Conservation (phyloP, 2,329 filamentous ascomycete species). For the Xylariomycetidae sp. region DNA sequence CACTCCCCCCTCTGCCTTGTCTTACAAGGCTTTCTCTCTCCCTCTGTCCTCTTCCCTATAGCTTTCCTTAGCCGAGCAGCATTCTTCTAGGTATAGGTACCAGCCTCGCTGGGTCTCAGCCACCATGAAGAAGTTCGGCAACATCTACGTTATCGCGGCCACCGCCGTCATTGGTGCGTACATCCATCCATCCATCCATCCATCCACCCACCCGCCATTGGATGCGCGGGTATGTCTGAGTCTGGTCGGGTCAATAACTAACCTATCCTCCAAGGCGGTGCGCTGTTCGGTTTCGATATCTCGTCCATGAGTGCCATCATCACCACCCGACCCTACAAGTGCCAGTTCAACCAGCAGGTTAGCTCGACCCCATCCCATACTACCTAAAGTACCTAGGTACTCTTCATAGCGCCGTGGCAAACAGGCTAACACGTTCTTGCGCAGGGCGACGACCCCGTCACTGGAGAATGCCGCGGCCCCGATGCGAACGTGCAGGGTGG, state of each 20-base stretch:
- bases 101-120: conserved; percentile 18
- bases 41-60: background rate
- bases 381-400: too few species aligned
- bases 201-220: background rate
- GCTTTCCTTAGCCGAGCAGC: background rate
- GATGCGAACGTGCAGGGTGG: conserved; percentile 47
- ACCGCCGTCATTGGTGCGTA: conserved; percentile 35
- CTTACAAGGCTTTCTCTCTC: background rate
- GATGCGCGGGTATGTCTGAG: too few species aligned
- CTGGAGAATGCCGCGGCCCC: conserved; percentile 43
- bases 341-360: conserved; percentile 35
- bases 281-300: conserved; percentile 39
- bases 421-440: background rate
- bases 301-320: conserved; percentile 41
- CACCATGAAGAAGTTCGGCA: conserved; percentile 29
- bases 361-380: conserved; percentile 1
- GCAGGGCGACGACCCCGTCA: conserved; percentile 20
- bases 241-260: too few species aligned
- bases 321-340: conserved; percentile 34
- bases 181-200: background rate
- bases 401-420: too few species aligned
- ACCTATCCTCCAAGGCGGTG: conserved; percentile 25
- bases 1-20: too few species aligned
- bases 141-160: conserved; percentile 38
- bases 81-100: conserved; percentile 4